A percentile compares a stretch with the other conserved stretches of the same genome.
Conservation (phyloP, 1,284 basidiomycete species). For the Microbotryomycetes sp. region DNA sequence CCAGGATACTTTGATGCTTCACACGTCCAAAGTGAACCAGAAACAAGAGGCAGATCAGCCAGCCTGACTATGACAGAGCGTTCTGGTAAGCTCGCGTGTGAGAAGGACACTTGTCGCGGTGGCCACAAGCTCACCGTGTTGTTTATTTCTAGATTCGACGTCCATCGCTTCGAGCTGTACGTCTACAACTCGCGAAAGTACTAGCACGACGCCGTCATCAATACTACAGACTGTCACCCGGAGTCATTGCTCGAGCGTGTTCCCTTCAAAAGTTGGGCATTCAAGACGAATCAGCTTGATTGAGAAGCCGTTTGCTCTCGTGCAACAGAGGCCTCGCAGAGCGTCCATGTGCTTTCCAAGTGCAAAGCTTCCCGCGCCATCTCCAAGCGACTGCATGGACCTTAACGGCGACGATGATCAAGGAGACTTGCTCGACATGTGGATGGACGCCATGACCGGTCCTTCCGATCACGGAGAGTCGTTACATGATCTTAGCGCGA, state of each 20-base stretch:
- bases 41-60: no score
- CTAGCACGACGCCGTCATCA: background rate
- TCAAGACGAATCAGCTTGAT: background rate
- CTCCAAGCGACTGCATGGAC: no score
- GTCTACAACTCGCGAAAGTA: background rate
- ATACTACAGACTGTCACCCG: background rate
- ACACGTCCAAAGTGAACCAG: no score
- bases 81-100: no score
- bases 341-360: no score
- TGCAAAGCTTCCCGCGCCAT: no score
- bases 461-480: no score
- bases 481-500: no score
- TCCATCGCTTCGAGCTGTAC: background rate
- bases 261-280: background rate
- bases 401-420: no score
- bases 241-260: background rate
- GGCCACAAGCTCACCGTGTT: background rate
- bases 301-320: background rate
- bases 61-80: no score
- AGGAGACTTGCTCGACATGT: background rate
- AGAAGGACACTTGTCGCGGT: background rate
- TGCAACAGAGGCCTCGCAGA: background rate
- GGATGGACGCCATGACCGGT: background rate
- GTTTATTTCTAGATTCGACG: background rate
- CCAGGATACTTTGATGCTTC: no score